phyloP scores from a whole-genome alignment of 148 eudicot genomes.

The Vaccinium darrowii region DNA sequence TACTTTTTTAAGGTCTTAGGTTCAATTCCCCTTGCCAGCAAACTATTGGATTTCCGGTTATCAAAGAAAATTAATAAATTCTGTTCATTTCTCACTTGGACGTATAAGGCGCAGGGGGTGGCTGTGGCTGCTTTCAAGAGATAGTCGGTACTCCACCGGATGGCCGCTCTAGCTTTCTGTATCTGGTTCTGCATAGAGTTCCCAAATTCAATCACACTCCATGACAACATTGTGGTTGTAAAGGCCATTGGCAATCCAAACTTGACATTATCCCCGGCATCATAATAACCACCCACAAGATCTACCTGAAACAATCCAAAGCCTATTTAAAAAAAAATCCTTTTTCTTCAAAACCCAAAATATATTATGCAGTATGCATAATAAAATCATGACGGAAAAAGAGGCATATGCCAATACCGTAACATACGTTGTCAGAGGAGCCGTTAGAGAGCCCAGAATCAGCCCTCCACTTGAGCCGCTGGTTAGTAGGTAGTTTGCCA shows the following conservation, averaged over 20 bases:
- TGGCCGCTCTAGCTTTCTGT: conserved; percentile 52
- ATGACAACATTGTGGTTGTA: conserved; percentile 69
- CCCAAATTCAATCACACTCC: conserved; percentile 84
- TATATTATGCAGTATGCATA: too few relatives aligned
- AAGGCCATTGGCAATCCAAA: conserved; percentile 96
- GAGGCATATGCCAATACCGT: background rate
- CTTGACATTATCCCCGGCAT: conserved; percentile 91
- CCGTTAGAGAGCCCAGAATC: conserved; percentile 78
- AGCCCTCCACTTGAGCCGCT: conserved; percentile 65
- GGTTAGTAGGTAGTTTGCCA: conserved; percentile 56
- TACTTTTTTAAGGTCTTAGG: background rate
- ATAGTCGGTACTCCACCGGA: conserved; percentile 84
- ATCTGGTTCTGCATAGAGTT: conserved; percentile 60
- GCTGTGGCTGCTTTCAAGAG: conserved; percentile 81
- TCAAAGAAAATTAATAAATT: background rate
- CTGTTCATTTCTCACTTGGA: conserved; percentile 47
- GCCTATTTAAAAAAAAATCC: background rate
- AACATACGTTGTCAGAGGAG: conserved; percentile 40
- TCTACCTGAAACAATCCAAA: conserved; percentile 46
- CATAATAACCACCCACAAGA: conserved; percentile 88
- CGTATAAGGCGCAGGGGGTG: conserved; percentile 65
- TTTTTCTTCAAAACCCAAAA: background rate
- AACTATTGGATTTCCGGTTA: too few relatives aligned
- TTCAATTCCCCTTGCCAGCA: too few relatives aligned
- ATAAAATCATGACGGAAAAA: background rate